Conservation (phyloP, 306 rosid species). For the peach (Prunus persica) region DNA sequence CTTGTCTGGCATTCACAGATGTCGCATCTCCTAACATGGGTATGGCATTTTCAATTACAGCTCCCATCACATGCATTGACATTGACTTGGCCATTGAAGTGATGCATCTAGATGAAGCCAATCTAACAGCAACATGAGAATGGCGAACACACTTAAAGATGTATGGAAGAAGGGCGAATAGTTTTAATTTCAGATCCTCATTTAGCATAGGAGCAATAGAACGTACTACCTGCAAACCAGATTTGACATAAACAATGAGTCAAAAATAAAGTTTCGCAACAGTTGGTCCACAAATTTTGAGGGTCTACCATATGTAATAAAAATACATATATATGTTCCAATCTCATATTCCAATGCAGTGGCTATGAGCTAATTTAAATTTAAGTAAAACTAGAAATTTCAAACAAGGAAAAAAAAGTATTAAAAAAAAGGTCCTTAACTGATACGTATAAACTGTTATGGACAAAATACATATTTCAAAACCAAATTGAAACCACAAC, state of each 20-base stretch:
- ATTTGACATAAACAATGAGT: background rate
- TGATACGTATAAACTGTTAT: background rate
- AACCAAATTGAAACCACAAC: background rate
- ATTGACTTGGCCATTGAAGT: slow-evolving; percentile 93
- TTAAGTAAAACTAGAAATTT: background rate
- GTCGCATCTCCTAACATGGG: slow-evolving; percentile 86
- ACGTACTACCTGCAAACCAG: slow-evolving; percentile 70
- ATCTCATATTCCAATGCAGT: background rate
- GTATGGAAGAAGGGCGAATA: slow-evolving; percentile 84
- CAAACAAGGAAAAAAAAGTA: background rate
- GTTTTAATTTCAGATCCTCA: slow-evolving; percentile 73
- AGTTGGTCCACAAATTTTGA: background rate
- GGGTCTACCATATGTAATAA: background rate
- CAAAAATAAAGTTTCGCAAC: background rate
- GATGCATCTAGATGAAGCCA: slow-evolving; percentile 94
- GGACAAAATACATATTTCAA: background rate
- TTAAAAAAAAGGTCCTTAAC: background rate
- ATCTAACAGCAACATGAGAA: slow-evolving; percentile 89
- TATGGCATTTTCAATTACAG: slow-evolving; percentile 74
- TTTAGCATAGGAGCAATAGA: slow-evolving; percentile 73
- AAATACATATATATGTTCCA: background rate
- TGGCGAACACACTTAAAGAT: slow-evolving; percentile 77
- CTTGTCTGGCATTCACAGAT: slow-evolving; percentile 88
- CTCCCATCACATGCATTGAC: slow-evolving; percentile 79
- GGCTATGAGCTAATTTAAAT: background rate